Evolutionary conservation across 2,329 filamentous ascomycete genomes (phyloP).

Genomic region (Aureobasidium mangrovei): DNA sequence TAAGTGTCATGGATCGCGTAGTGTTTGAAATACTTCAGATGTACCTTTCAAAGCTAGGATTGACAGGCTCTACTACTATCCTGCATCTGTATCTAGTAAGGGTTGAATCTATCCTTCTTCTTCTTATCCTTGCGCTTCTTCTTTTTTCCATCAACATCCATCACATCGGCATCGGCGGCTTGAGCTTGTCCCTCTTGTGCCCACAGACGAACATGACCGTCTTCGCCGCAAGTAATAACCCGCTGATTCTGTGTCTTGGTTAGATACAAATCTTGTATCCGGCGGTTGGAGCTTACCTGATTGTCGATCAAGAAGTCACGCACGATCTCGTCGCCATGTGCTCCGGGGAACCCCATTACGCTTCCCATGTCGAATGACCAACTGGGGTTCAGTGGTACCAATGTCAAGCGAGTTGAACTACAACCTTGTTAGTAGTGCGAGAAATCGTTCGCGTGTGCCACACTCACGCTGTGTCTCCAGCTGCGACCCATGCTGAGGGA

Average conservation of each 20-base stretch:
- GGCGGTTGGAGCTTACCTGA: slow-evolving; percentile 20
- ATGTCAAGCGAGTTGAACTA: slow-evolving; percentile 9
- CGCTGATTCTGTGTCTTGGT: slow-evolving; percentile 1
- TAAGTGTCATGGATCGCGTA: too few species aligned
- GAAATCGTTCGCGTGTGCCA: not conserved
- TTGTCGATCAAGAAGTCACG: slow-evolving; percentile 34
- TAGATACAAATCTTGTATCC: not conserved
- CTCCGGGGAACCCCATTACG: slow-evolving; percentile 29
- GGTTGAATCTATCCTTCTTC: slow-evolving; percentile 32
- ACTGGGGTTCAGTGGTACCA: slow-evolving; percentile 15
- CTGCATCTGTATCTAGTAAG: slow-evolving; percentile 24
- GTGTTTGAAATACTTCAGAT: too few species aligned
- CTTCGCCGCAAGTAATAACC: slow-evolving; percentile 42
- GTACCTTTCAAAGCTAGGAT: too few species aligned
- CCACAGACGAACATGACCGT: slow-evolving; percentile 39
- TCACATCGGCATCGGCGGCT: slow-evolving; percentile 7
- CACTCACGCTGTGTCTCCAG: slow-evolving; percentile 16
- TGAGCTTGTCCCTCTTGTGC: slow-evolving; percentile 17
- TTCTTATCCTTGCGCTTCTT: slow-evolving; percentile 26
- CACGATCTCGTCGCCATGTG: slow-evolving; percentile 42
- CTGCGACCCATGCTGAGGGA: slow-evolving; percentile 13
- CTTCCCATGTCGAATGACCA: slow-evolving; percentile 15
- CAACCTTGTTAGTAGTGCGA: not conserved
- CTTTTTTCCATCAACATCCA: slow-evolving; percentile 16
- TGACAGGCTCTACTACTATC: not conserved